Base-by-base conservation (phyloP, 371 early-diverging fungal species). In the Apophysomyces sp. region DNA sequence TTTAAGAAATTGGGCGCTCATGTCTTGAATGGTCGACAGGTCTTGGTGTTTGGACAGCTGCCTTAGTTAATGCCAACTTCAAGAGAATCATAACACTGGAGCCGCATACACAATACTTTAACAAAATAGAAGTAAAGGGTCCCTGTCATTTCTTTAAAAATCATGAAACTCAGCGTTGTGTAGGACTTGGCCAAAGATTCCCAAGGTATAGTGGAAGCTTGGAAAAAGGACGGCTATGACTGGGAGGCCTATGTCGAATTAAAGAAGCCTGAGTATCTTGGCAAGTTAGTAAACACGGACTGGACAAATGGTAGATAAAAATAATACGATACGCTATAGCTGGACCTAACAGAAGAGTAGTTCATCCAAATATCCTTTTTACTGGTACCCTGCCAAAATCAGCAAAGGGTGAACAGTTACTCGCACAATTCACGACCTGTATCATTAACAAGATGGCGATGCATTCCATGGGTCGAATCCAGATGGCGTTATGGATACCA, bases 401-500 rank as follows among this genome's bases (percentile, higher is more conserved):
- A 2, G 52, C 64, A 26, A 63, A 59, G 44, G 82, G 82, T 13
- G 82, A 81, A 29, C 79, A 74, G 49, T 39, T 81, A 11, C 49
- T 81, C 21, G 79, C 79, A 1, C 82, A 81, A 60, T 72, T 78
- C 31, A 54, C 70, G 6, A 58, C 67, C 2, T 81, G 79, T 63
- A 66, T 78, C 32, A 59, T 58, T 12, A 77, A 75, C 41, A 69
- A 67, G 16, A 78, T 77, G 77, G 79, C 82, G 1, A 59, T 81
- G 64, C 74, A 77, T 57, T 39, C 75, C 6, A 34, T 75, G 18
- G 82, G 82, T 13, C 77, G 82, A 44, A 65, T 81, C n/a, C 75
- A 73, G 29, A 78, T 77, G 79, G 76, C 73, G 7, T 58, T 81
- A 55, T 81, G 82, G 82, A 53, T 78, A 16, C 73, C 78, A 21